phyloP scores from a whole-genome alignment of 2,329 filamentous ascomycete genomes.

The Exophiala lecanii-corni region DNA sequence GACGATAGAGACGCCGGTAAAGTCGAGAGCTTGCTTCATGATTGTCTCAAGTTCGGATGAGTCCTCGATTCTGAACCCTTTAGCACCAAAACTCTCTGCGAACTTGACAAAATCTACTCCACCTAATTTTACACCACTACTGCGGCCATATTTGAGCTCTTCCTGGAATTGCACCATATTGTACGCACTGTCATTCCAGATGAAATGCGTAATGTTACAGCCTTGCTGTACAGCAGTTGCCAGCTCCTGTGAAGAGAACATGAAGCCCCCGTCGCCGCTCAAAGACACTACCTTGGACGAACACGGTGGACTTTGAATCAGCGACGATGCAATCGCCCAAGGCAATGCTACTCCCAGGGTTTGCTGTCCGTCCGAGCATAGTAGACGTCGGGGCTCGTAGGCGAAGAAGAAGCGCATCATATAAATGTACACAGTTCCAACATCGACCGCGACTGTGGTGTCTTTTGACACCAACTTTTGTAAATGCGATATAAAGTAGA shows the following conservation, averaged over 20 bases:
- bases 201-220: constrained; percentile 48
- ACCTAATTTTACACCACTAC: constrained; percentile 41
- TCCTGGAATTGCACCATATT: constrained; percentile 52
- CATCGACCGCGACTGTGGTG: constrained; percentile 43
- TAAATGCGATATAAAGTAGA: constrained; percentile 43
- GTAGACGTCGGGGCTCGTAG: constrained; percentile 38
- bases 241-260: constrained; percentile 46
- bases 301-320: constrained; percentile 41
- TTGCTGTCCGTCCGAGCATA: constrained; percentile 48
- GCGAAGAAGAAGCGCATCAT: constrained; percentile 36
- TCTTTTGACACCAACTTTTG: constrained; percentile 38
- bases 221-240: constrained; percentile 44
- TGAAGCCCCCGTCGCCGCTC: constrained; percentile 47
- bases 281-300: constrained; percentile 43
- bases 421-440: constrained; percentile 49
- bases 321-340: constrained; percentile 46
- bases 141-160: constrained; percentile 47
- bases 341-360: constrained; percentile 47
- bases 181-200: constrained; percentile 48
- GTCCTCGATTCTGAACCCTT: constrained; percentile 40
- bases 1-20: constrained; percentile 43
- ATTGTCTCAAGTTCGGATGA: constrained; percentile 39
- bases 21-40: constrained; percentile 41
- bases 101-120: constrained; percentile 47
- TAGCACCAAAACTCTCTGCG: constrained; percentile 45